phyloP scores from a whole-genome alignment of 2,329 filamentous ascomycete genomes.

The Xylaria sp. region DNA sequence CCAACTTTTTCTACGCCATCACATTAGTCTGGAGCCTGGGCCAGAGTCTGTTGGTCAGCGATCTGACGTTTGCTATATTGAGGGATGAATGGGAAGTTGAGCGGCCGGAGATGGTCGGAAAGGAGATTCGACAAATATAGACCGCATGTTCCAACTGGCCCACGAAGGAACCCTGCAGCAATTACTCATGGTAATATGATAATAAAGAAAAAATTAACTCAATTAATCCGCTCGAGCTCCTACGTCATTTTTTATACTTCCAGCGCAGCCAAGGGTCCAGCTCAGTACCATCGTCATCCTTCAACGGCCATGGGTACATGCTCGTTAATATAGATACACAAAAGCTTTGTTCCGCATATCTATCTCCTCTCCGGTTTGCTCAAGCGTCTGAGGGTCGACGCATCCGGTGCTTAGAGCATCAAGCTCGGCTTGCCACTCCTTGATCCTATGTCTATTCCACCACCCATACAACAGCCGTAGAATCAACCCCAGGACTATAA shows the following conservation, averaged over 20 bases:
- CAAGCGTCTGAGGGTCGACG: conserved; percentile 6
- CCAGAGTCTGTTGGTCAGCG: conserved; percentile 83
- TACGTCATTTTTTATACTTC: no score
- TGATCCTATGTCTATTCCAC: conserved; percentile 23
- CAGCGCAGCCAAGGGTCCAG: no score
- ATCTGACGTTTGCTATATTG: conserved; percentile 85
- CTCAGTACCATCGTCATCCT: no score
- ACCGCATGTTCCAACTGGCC: not conserved
- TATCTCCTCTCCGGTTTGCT: conserved; percentile 19
- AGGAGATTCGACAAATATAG: conserved; percentile 85
- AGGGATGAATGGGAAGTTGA: conserved; percentile 95
- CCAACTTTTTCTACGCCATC: conserved; percentile 99
- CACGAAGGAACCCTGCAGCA: not conserved
- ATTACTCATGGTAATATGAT: not conserved
- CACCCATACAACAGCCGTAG: conserved; percentile 36
- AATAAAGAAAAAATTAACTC: conserved; percentile 1
- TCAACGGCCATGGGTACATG: no score
- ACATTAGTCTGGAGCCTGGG: conserved; percentile 98
- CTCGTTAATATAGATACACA: conserved; percentile 26
- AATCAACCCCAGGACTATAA: conserved; percentile 24
- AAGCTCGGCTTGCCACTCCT: conserved; percentile 18
- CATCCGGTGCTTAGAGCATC: conserved; percentile 15
- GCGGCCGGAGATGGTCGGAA: conserved; percentile 85
- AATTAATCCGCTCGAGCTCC: no score
- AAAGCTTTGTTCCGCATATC: conserved; percentile 24